Evolutionary conservation across 2,329 filamentous ascomycete genomes (phyloP).

Genomic region (Colletotrichum higginsianum): DNA sequence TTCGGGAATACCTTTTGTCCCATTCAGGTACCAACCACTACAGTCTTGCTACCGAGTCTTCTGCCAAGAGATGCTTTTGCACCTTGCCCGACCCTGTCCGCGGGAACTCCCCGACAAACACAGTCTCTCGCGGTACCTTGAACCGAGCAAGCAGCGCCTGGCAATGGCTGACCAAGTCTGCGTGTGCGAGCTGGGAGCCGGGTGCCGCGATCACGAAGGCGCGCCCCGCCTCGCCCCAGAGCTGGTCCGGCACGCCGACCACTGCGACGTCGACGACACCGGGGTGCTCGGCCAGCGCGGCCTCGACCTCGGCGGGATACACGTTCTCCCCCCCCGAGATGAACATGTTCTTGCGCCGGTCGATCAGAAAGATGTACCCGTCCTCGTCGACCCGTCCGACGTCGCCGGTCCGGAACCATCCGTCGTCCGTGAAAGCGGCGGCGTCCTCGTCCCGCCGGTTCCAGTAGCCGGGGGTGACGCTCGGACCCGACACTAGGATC

Average conservation of each 20-base stretch:
- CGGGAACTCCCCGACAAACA: conserved; percentile 24
- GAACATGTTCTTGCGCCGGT: conserved; percentile 38
- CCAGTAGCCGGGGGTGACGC: conserved; percentile 34
- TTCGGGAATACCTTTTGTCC: too few species aligned
- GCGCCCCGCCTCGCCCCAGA: conserved; percentile 38
- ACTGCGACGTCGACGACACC: conserved; percentile 25
- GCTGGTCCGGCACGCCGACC: conserved; percentile 24
- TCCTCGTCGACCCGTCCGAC: conserved; percentile 34
- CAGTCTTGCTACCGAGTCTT: conserved; percentile 22
- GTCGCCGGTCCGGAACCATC: conserved; percentile 42
- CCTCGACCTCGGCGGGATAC: conserved; percentile 38
- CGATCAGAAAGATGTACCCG: conserved; percentile 30
- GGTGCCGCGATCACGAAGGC: conserved; percentile 23
- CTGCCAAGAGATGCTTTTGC: conserved; percentile 25
- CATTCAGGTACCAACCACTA: background rate
- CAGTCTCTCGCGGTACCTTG: conserved; percentile 30
- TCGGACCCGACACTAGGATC: conserved; percentile 27
- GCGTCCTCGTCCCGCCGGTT: conserved; percentile 30
- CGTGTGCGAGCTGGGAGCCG: background rate
- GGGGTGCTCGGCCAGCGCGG: conserved; percentile 22
- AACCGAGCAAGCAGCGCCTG: conserved; percentile 23
- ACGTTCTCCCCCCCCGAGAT: conserved; percentile 40
- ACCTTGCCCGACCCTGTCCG: conserved; percentile 36
- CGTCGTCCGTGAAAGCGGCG: conserved; percentile 31
- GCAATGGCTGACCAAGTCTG: conserved; percentile 15